Evolutionary conservation across 192 early-diverging fungal species (phyloP).

Genomic region (Backusella psychrophila): DNA sequence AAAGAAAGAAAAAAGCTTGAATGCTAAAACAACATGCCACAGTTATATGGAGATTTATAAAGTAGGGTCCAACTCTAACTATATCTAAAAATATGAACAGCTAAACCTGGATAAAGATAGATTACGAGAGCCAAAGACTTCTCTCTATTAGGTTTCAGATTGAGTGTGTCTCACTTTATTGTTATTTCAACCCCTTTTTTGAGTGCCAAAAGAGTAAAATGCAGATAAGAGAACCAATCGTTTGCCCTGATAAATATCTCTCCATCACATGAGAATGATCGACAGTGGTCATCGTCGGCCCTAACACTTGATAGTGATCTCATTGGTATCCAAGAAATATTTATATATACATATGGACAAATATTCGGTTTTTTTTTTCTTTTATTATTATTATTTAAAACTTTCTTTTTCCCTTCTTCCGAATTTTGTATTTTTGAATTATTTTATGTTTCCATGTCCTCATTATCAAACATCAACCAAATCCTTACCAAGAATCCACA

Average conservation of each 20-base stretch:
- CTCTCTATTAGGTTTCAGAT: not conserved
- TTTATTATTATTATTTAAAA: too few relatives aligned
- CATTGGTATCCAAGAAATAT: conserved; percentile 3
- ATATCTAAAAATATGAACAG: not conserved
- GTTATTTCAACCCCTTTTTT: conserved; percentile 2
- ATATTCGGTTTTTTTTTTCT: not conserved
- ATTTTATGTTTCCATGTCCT: not conserved
- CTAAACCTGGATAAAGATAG: not conserved
- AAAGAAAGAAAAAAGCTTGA: not conserved
- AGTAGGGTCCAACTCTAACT: not conserved
- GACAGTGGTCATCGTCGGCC: not conserved
- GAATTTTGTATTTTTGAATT: not conserved
- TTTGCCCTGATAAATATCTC: not conserved
- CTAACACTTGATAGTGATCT: not conserved
- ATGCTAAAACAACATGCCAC: not conserved
- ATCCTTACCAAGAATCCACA: not conserved
- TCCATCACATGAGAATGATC: not conserved
- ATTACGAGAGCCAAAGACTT: not conserved
- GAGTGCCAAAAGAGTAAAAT: not conserved
- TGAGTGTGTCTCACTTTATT: conserved; percentile 5
- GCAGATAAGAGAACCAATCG: not conserved
- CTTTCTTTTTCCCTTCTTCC: not conserved
- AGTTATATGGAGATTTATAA: not conserved
- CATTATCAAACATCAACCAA: not conserved
- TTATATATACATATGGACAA: not conserved